Evolutionary conservation across 345 rosid genomes (phyloP).

Genomic region (Eucalyptus polybractea): DNA sequence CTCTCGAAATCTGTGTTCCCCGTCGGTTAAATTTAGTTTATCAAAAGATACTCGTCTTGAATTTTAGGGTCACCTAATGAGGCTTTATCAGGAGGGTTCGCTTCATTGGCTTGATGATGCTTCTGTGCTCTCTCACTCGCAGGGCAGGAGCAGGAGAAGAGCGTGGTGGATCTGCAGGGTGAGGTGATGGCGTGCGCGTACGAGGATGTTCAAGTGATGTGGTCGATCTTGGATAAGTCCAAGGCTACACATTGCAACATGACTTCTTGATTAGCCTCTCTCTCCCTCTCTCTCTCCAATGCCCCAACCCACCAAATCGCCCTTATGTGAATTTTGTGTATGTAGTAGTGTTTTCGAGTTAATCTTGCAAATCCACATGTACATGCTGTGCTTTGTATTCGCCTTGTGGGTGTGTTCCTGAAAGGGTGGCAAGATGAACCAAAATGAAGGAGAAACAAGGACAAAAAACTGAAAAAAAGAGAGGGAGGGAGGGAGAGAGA

Average conservation of each 20-base stretch:
- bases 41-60: background rate
- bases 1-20: background rate
- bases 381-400: background rate
- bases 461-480: background rate
- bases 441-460: background rate
- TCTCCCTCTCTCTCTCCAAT: background rate
- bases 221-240: slow-evolving; percentile 95
- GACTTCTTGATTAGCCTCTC: slow-evolving; percentile 13
- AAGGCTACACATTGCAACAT: slow-evolving; percentile 37
- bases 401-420: background rate
- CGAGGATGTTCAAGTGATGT: slow-evolving; percentile 91
- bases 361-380: background rate
- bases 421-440: background rate
- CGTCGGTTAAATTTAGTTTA: background rate
- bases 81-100: background rate
- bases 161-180: slow-evolving; percentile 67
- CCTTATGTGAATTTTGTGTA: background rate
- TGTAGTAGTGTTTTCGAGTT: background rate
- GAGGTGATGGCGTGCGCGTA: slow-evolving; percentile 94
- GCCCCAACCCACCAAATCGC: background rate
- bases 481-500: background rate
- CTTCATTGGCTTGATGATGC: background rate
- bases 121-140: background rate
- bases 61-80: background rate
- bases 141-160: slow-evolving; percentile 45